phyloP scores from a whole-genome alignment of 768 basidiomycete genomes.

The Suillus cothurnatus region DNA sequence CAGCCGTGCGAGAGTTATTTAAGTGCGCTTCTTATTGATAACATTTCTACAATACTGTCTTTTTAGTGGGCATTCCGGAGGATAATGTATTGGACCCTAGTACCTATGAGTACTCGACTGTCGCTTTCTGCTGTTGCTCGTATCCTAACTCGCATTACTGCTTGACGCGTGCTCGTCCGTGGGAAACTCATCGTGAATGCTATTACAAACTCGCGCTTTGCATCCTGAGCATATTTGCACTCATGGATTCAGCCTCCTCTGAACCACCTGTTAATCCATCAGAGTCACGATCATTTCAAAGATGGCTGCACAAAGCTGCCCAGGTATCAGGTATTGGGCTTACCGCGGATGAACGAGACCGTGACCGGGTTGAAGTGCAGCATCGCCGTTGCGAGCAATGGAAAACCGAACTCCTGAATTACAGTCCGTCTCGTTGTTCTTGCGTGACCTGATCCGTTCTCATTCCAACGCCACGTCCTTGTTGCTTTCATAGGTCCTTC shows the following conservation, averaged over 20 bases:
- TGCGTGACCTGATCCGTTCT: conserved; percentile 15
- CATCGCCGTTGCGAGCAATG: conserved; percentile 64
- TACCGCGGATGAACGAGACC: conserved; percentile 43
- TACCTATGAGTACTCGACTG: neutral
- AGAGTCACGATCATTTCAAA: conserved; percentile 41
- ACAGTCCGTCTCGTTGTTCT: conserved; percentile 51
- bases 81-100: neutral
- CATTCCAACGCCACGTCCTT: conserved; percentile 1
- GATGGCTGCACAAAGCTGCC: conserved; percentile 53
- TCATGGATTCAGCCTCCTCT: conserved; percentile 37
- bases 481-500: conserved; percentile 64
- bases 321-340: conserved; percentile 54
- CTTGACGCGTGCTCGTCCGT: neutral
- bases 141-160: neutral
- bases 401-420: conserved; percentile 67
- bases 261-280: conserved; percentile 24
- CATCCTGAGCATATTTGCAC: conserved; percentile 15
- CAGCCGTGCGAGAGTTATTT: neutral
- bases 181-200: neutral
- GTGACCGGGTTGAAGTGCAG: conserved; percentile 36
- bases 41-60: neutral
- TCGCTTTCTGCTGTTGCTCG: neutral
- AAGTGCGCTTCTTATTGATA: neutral
- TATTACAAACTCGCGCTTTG: neutral
- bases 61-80: neutral